Conservation (phyloP, 768 basidiomycete species). For the Suillus tomentosus region DNA sequence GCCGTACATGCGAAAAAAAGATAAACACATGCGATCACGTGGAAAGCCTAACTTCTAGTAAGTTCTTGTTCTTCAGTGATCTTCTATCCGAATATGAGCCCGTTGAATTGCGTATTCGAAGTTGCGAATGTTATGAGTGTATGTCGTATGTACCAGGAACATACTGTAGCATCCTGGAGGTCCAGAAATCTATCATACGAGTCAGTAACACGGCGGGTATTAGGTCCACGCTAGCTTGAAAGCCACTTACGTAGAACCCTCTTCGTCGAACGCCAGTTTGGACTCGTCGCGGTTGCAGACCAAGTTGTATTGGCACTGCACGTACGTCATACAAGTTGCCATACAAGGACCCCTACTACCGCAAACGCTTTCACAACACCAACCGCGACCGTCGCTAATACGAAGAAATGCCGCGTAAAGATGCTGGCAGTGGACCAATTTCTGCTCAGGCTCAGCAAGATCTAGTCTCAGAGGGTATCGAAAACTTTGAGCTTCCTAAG, state of each 20-base stretch:
- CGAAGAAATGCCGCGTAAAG: conserved; percentile 68
- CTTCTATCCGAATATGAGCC: neutral
- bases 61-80: neutral
- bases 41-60: neutral
- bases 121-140: neutral
- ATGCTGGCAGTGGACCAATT: conserved; percentile 51
- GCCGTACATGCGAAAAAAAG: neutral
- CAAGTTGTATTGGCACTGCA: neutral
- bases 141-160: neutral
- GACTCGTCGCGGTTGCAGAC: neutral
- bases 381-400: neutral
- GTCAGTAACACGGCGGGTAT: neutral
- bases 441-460: conserved; percentile 81
- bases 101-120: neutral
- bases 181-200: neutral
- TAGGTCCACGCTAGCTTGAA: neutral
- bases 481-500: conserved; percentile 88
- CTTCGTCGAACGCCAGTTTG: neutral
- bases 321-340: conserved; percentile 1
- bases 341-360: neutral
- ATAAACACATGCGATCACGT: neutral
- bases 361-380: neutral
- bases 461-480: conserved; percentile 80
- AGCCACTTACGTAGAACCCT: neutral
- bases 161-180: neutral